Conservation (phyloP, 2,329 filamentous ascomycete species). For the Exophiala dermatitidis region DNA sequence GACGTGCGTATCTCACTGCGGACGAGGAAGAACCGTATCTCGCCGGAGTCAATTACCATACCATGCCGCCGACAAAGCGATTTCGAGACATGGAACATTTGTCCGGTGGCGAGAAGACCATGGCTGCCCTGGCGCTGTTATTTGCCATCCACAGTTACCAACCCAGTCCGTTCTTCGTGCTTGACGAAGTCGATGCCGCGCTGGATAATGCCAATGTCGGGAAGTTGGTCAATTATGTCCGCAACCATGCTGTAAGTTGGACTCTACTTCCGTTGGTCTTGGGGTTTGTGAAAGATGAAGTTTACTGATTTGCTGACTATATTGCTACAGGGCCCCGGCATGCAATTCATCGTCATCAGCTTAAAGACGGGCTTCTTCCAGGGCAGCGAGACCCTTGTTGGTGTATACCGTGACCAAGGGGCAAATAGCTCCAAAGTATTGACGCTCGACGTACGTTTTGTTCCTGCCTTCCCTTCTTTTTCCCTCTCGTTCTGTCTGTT, state of each 20-base stretch:
- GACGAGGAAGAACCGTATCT: slow-evolving; percentile 96
- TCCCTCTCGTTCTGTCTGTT: not conserved
- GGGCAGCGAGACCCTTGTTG: slow-evolving; percentile 89
- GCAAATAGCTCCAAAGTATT: slow-evolving; percentile 87
- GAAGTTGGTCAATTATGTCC: slow-evolving; percentile 93
- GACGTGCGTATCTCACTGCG: slow-evolving; percentile 79
- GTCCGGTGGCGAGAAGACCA: slow-evolving; percentile 96
- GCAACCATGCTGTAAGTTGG: slow-evolving; percentile 61
- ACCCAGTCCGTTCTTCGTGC: slow-evolving; percentile 91
- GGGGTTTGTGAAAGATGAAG: not conserved
- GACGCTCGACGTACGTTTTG: slow-evolving; percentile 80
- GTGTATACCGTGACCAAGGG: slow-evolving; percentile 89
- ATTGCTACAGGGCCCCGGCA: slow-evolving; percentile 61
- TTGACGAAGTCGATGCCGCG: slow-evolving; percentile 95
- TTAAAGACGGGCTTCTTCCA: slow-evolving; percentile 95
- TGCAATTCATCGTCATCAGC: slow-evolving; percentile 98
- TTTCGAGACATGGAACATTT: slow-evolving; percentile 99
- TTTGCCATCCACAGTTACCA: slow-evolving; percentile 97
- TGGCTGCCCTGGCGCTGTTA: slow-evolving; percentile 90
- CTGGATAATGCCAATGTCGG: slow-evolving; percentile 97
- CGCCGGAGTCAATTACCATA: slow-evolving; percentile 94
- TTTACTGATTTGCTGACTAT: not conserved
- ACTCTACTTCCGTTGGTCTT: not conserved
- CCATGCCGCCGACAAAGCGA: slow-evolving; percentile 95
- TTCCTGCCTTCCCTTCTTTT: not conserved